Evolutionary conservation across 2,329 filamentous ascomycete species (phyloP).

Genomic region (Gaeumannomyces tritici): DNA sequence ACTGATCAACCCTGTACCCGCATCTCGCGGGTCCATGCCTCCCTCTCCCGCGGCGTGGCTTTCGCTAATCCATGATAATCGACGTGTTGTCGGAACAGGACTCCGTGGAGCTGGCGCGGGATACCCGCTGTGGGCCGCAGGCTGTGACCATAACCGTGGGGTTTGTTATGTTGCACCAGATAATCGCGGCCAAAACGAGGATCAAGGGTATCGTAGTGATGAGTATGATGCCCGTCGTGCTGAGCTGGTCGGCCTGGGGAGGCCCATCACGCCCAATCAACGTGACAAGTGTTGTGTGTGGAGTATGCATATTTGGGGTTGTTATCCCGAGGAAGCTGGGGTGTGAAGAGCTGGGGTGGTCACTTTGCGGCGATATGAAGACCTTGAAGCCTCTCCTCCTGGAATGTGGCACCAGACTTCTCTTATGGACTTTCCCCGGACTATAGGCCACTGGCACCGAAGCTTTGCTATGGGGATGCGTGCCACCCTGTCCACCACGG

Average conservation of each 20-base stretch:
- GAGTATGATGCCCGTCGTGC: not conserved
- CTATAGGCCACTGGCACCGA: not conserved
- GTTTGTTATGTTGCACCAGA: not conserved
- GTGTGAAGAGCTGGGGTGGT: not conserved
- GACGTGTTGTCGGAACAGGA: not conserved
- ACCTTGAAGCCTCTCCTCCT: not conserved
- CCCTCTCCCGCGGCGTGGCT: no score
- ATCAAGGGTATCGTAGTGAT: not conserved
- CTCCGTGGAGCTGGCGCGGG: not conserved
- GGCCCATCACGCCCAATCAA: not conserved
- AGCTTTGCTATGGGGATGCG: not conserved
- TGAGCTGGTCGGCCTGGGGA: not conserved
- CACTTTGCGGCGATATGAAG: not conserved
- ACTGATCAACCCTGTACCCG: no score
- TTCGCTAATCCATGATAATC: not conserved
- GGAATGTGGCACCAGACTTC: not conserved
- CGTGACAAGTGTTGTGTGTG: no score
- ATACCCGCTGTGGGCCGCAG: no score
- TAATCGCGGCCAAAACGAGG: not conserved
- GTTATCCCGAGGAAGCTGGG: not conserved
- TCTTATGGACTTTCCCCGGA: not conserved
- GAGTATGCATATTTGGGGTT: not conserved
- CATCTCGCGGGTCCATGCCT: no score
- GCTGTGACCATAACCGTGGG: not conserved
- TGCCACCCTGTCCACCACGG: not conserved